Conservation (phyloP, 202 grass and related monocot species). For the Setaria italica region DNA sequence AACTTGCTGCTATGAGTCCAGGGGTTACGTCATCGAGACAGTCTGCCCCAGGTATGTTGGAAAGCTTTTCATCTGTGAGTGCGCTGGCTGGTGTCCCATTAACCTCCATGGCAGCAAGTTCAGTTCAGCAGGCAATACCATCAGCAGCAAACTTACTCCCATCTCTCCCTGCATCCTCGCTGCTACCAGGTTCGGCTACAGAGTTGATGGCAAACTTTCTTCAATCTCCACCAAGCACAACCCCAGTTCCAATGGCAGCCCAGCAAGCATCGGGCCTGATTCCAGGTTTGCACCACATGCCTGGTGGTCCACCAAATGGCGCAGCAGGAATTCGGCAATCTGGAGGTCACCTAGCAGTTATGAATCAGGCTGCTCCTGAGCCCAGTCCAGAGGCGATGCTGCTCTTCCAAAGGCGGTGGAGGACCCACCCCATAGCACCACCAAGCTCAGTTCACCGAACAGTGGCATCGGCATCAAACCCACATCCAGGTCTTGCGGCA, state of each 20-base stretch:
- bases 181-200: not conserved
- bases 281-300: not conserved
- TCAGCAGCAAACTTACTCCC: slow-evolving; percentile 10
- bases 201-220: slow-evolving; percentile 15
- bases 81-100: not conserved
- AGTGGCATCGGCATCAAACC: not conserved
- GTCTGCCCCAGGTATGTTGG: slow-evolving; percentile 2
- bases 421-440: not conserved
- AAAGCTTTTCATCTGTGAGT: not conserved
- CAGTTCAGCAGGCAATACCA: slow-evolving; percentile 2
- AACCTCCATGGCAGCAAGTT: slow-evolving; percentile 13
- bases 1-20: not conserved
- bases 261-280: not conserved
- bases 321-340: not conserved
- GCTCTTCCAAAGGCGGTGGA: not conserved
- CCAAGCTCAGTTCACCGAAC: not conserved
- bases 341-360: slow-evolving; percentile 24
- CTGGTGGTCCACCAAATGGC: not conserved
- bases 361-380: not conserved
- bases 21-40: slow-evolving; percentile 24
- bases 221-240: not conserved
- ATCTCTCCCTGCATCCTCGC: not conserved
- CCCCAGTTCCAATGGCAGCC: not conserved
- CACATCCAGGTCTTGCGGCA: not conserved
- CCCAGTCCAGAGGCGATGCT: not conserved